Percentiles rank a stretch among this genome's conserved stretches.
Evolutionary conservation across 257 asterid species (phyloP).

Genomic region (Marsdenia floribunda): DNA sequence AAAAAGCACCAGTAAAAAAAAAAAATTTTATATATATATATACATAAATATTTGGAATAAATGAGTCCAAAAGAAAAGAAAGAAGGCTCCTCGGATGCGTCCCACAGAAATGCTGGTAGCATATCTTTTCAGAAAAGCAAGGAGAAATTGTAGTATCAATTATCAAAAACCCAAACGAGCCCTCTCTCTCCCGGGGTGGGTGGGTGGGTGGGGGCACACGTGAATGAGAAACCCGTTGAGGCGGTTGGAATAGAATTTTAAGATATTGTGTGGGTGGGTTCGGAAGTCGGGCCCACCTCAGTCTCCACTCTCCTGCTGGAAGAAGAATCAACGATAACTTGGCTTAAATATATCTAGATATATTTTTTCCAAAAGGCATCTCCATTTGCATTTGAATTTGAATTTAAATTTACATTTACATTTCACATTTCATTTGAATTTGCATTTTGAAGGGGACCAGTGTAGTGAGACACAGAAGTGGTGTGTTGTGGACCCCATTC

Average conservation of each 20-base stretch:
- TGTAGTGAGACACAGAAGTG: slow-evolving; percentile 45
- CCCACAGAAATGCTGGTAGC: background rate
- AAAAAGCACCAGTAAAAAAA: too few species aligned
- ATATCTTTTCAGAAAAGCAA: background rate
- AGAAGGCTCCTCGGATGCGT: background rate
- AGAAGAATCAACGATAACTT: background rate
- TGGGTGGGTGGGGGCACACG: background rate
- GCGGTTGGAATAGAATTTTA: background rate
- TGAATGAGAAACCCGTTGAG: slow-evolving; percentile 9
- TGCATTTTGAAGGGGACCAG: slow-evolving; percentile 25
- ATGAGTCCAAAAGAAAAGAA: background rate
- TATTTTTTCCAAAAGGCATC: too few species aligned
- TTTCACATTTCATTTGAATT: background rate
- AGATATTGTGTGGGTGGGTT: background rate
- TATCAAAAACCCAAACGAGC: background rate
- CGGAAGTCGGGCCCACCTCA: slow-evolving; percentile 1
- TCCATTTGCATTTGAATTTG: slow-evolving; percentile 29
- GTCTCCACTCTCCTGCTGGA: background rate
- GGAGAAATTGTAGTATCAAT: background rate
- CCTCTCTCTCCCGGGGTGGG: background rate
- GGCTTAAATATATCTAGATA: too few species aligned
- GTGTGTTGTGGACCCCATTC: slow-evolving; percentile 37
- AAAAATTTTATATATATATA: too few species aligned
- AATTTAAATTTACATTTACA: background rate
- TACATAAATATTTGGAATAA: too few species aligned